These are phyloP conservation scores for Hypoxylon fragiforme DNA, from an alignment of 495 filamentous ascomycete genomes.

Conservation along the genomic window DNA sequence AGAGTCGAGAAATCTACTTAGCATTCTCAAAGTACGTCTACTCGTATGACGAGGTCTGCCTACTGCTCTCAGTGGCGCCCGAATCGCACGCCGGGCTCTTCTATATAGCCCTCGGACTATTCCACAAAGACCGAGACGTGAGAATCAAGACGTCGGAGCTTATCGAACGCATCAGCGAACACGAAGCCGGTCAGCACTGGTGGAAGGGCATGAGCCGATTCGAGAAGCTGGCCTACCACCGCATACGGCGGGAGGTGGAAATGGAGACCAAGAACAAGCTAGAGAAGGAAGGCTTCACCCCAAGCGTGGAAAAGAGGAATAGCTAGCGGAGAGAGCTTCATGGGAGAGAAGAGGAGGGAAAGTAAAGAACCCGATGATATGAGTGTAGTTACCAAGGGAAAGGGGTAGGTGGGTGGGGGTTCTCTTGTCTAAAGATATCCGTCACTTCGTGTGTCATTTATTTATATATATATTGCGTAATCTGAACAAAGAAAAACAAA, in stretches of 20 bases:
- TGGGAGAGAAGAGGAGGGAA: conserved; percentile 4
- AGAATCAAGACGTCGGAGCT: conserved; percentile 76
- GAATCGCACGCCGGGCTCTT: conserved; percentile 90
- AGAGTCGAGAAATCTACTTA: conserved; percentile 78
- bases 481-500: conserved; percentile 24
- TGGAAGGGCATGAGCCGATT: conserved; percentile 87
- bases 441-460: conserved; percentile 16
- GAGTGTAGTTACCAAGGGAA: background rate
- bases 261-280: conserved; percentile 42
- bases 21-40: conserved; percentile 74
- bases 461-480: conserved; percentile 33
- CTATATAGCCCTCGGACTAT: conserved; percentile 89
- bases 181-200: conserved; percentile 92
- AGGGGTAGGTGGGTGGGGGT: no score
- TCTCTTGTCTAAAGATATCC: conserved; percentile 29
- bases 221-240: conserved; percentile 75
- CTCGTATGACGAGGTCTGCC: conserved; percentile 85
- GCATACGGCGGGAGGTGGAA: conserved; percentile 68
- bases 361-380: conserved; percentile 10
- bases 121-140: conserved; percentile 82
- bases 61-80: conserved; percentile 82
- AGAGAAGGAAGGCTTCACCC: conserved; percentile 34
- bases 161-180: conserved; percentile 77
- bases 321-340: conserved; percentile 19
- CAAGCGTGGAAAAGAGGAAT: conserved; percentile 35